Evolutionary conservation across 345 rosid genomes (phyloP), one percentile per base, ranked within the genome.

Genomic region (Salix koriyanagi): DNA sequence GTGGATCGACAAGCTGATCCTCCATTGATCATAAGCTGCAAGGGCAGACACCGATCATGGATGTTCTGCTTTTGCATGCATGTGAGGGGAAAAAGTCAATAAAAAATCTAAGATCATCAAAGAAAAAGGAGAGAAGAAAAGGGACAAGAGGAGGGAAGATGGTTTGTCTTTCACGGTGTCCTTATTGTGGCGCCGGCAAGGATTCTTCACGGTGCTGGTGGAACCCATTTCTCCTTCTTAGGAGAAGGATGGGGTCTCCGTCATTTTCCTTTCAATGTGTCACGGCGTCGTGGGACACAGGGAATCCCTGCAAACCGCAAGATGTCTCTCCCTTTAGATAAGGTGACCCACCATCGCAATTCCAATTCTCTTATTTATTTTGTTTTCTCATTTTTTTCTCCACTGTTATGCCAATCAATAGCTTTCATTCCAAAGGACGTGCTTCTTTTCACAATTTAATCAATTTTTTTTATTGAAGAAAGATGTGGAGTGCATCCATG

Each of bases 271-370:
- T 61, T 70, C 66, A 62, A 41, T 10, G 44, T 60, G 79, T 71
- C 73, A 75, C 44, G 50, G 61, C 50, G 6, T 18, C 75, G 36
- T 75, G 79, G 83, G 81, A 2, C 83, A 74, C 7, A 54, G 75
- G 81, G 79, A 84, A 76, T 84, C 86, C 80, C 70, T 61, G 39
- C 80, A 56, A 84, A 62, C 84, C 77, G 69, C 72, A 74, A 67
- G 69, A 72, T 10, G 73, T 69, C 85, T 79, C 74, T 36, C 65
- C 78, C 28, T 78, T n/a, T 23, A 52, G 86, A 84, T 81, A 84
- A 74, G 36, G 36, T 82, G 83, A 52, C 79, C 79, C 76, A 70
- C 78, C 2, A 1, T 4, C 56, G 9, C n/a, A 7, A 23, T 14
- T 25, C 34, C 37, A 37, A 6, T n/a, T 37, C 21, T 72, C 28